Base-by-base conservation (phyloP, 495 filamentous ascomycete genomes). In the Bryoglossum gracile region DNA sequence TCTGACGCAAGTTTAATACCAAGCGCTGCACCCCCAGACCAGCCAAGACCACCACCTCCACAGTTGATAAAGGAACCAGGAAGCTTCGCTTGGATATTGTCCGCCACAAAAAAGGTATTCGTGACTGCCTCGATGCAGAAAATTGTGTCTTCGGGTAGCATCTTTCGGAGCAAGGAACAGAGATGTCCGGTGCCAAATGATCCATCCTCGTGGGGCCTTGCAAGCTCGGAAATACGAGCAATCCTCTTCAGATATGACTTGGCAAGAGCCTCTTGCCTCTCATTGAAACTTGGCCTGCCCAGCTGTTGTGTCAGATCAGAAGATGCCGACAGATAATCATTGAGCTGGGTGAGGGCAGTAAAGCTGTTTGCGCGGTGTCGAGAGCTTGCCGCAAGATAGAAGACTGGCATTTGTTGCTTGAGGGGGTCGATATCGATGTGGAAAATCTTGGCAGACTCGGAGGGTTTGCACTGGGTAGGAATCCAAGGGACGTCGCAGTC, bases 51-150 rank as follows among this genome's bases (percentile, higher is more conserved):
- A 23, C 89, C 90, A 23, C 89, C 89, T 8, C 89, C 89, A 63
- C 89, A 95, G 69, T 94, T 94, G 59, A 94, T 80, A 81, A 86
- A 90, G 8, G 78, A 80, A 4, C 88, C 85, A 0, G 89, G 89
- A 1, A 77, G 51, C 14, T 76, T 83, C 8, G 81, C 80, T 55
- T 76, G 76, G 11, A 95, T 57, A 53, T 87, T 81, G 56, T 95
- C 87, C 16, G 86, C 80, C 11, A 91, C 84, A 42, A 83, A 76
- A 2, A 62, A 63, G 0, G 86, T 86, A 44, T 84, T 81, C 8
- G 90, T 95, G 17, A 95, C 89, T 2, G 89, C 81, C 68, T 95
- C 89, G 46, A 94, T 70, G 4, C 81, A 81, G 73, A 80, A 91
- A 51, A 94, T 85, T 2, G 89, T 86, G 60, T 89, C 84, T 22